phyloP scores from a whole-genome alignment of 106 monocot species.

The Dendrobium huoshanense region DNA sequence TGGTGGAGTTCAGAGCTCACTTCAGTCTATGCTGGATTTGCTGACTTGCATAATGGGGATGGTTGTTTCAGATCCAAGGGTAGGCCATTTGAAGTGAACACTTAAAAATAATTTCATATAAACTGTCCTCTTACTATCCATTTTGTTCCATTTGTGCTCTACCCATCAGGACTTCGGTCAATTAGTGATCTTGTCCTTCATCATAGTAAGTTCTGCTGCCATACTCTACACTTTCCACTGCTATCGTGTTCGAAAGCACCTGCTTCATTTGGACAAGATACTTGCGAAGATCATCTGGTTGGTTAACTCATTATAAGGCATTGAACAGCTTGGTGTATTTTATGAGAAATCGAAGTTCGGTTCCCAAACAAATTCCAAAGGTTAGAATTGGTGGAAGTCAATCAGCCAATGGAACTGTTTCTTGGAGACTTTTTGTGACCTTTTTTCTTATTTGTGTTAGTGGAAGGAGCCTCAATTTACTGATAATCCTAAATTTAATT shows the following conservation, averaged over 20 bases:
- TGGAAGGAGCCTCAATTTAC: too few species aligned
- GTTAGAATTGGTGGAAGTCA: too few species aligned
- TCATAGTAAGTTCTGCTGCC: conserved; percentile 57
- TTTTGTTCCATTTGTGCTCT: neutral
- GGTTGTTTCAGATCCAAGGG: conserved; percentile 70
- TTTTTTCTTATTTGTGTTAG: too few species aligned
- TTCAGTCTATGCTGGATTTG: conserved; percentile 82
- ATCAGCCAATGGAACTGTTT: too few species aligned
- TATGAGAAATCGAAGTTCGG: too few species aligned
- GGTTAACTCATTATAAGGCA: neutral
- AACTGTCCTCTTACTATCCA: neutral
- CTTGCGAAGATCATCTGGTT: conserved; percentile 18
- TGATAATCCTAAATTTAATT: too few species aligned
- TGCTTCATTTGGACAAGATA: conserved; percentile 79
- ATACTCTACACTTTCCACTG: conserved; percentile 63
- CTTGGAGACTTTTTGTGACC: too few species aligned
- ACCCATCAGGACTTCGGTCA: conserved; percentile 67
- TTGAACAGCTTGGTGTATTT: too few species aligned
- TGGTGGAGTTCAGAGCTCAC: conserved; percentile 93
- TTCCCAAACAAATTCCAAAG: too few species aligned
- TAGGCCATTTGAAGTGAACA: conserved; percentile 1
- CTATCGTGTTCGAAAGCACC: conserved; percentile 70
- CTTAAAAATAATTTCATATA: too few species aligned
- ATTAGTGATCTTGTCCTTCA: conserved; percentile 69
- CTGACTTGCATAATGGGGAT: conserved; percentile 84